A percentile compares a stretch with the other conserved stretches of the same genome.
Evolutionary conservation across 1,284 basidiomycete species (phyloP).

Genomic region (Leccinum holopus): DNA sequence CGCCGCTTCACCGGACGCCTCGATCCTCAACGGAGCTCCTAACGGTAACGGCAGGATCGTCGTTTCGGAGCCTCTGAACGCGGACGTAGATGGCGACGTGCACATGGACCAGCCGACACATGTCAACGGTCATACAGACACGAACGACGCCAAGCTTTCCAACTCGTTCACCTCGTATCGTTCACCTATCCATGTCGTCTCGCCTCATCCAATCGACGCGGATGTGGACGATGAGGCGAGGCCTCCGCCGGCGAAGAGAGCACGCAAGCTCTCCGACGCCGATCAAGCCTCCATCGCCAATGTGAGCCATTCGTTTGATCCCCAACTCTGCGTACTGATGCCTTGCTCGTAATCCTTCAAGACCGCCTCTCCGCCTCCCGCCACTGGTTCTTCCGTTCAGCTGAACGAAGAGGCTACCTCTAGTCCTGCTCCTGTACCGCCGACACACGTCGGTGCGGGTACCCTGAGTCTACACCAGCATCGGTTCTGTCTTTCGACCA

Average conservation of each 20-base stretch:
- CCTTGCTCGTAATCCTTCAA: slow-evolving; percentile 40
- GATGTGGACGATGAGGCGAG: slow-evolving; percentile 53
- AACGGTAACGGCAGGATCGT: slow-evolving; percentile 20
- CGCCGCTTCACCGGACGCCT: slow-evolving; percentile 15
- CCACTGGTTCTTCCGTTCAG: slow-evolving; percentile 42
- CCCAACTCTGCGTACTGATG: slow-evolving; percentile 32
- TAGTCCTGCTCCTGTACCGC: slow-evolving; percentile 40
- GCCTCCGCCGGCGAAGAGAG: slow-evolving; percentile 70
- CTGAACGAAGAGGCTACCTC: slow-evolving; percentile 36
- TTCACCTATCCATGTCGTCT: slow-evolving; percentile 40
- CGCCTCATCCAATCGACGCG: slow-evolving; percentile 21
- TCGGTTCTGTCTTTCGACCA: slow-evolving; percentile 77
- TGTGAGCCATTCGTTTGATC: slow-evolving; percentile 55
- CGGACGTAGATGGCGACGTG: slow-evolving; percentile 43
- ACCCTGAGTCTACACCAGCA: slow-evolving; percentile 67
- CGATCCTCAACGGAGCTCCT: slow-evolving; percentile 2
- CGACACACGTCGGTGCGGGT: slow-evolving; percentile 38
- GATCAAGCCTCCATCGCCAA: slow-evolving; percentile 57
- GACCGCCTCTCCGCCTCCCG: slow-evolving; percentile 69
- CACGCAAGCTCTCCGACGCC: slow-evolving; percentile 53
- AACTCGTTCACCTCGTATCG: slow-evolving; percentile 38
- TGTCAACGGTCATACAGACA: slow-evolving; percentile 37
- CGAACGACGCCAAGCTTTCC: slow-evolving; percentile 8
- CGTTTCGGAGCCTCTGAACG: slow-evolving; percentile 24
- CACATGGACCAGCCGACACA: slow-evolving; percentile 47